Evolutionary conservation across 2,329 filamentous ascomycete genomes (phyloP).

Genomic region (Fusarium albosuccineum): DNA sequence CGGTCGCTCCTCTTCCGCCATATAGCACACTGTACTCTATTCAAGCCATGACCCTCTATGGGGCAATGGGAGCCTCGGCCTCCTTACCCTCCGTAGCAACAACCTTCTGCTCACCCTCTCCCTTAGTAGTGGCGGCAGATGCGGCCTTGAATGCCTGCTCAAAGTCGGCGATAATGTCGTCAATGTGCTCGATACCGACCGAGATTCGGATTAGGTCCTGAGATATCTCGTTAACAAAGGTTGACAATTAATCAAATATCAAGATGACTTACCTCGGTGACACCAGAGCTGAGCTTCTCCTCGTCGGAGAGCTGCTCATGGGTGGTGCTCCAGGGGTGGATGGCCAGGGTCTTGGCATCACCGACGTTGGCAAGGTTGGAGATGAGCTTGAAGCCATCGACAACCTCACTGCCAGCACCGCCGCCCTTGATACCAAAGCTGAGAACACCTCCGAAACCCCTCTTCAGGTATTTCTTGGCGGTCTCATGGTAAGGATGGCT

Average conservation of each 20-base stretch:
- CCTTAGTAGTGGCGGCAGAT: slow-evolving; percentile 57
- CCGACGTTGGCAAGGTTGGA: slow-evolving; percentile 97
- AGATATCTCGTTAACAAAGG: background rate
- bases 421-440: slow-evolving; percentile 95
- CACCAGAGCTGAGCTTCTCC: slow-evolving; percentile 84
- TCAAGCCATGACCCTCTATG: slow-evolving; percentile 13
- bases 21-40: background rate
- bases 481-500: slow-evolving; percentile 83
- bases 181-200: slow-evolving; percentile 95
- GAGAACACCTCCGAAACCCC: slow-evolving; percentile 90
- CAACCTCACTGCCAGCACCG: slow-evolving; percentile 84
- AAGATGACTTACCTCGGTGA: slow-evolving; percentile 73
- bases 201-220: slow-evolving; percentile 94
- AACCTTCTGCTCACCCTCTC: slow-evolving; percentile 42
- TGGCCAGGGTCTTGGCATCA: slow-evolving; percentile 93
- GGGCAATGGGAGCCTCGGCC: slow-evolving; percentile 52
- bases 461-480: slow-evolving; percentile 88
- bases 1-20: slow-evolving; percentile 2
- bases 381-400: slow-evolving; percentile 94
- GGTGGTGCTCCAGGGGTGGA: slow-evolving; percentile 95
- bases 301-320: slow-evolving; percentile 90
- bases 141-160: slow-evolving; percentile 85
- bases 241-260: background rate
- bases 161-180: slow-evolving; percentile 97
- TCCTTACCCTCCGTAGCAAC: slow-evolving; percentile 48